A percentile compares a stretch with the other conserved stretches of the same genome.
Evolutionary conservation across 2,329 filamentous ascomycete genomes (phyloP).

Genomic region (Cryphonectria carpinicola): DNA sequence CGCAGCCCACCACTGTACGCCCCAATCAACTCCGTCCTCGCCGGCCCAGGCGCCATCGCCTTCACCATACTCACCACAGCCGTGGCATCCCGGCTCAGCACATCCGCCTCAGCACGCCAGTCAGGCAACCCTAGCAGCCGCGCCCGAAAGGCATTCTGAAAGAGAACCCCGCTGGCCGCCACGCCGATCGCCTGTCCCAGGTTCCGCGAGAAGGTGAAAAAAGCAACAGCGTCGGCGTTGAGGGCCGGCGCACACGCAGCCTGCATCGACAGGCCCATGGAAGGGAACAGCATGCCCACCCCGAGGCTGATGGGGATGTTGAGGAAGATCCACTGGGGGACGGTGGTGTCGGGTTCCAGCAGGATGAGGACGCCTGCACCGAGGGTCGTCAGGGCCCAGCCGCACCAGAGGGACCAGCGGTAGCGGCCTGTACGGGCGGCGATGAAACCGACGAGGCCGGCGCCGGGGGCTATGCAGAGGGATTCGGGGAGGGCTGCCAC

Average conservation of each 20-base stretch:
- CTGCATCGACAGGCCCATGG: conserved; percentile 67
- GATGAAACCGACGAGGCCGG: conserved; percentile 57
- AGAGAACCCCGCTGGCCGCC: conserved; percentile 68
- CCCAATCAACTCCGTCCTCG: conserved; percentile 36
- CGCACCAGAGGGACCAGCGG: conserved; percentile 62
- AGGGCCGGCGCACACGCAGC: conserved; percentile 53
- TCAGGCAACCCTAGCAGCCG: conserved; percentile 53
- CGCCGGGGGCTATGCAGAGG: conserved; percentile 66
- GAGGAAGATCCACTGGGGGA: conserved; percentile 62
- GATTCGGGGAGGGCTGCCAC: conserved; percentile 63
- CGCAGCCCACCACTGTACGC: conserved; percentile 41
- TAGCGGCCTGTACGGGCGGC: conserved; percentile 62
- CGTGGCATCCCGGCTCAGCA: conserved; percentile 61
- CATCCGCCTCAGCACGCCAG: conserved; percentile 46
- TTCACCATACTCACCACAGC: conserved; percentile 63
- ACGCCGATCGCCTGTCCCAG: conserved; percentile 70
- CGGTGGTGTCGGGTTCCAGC: conserved; percentile 52
- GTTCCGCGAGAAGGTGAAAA: conserved; percentile 69
- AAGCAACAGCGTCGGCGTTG: conserved; percentile 61
- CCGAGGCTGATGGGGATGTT: conserved; percentile 64
- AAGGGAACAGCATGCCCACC: conserved; percentile 66
- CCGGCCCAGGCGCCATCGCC: conserved; percentile 45
- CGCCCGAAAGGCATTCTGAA: conserved; percentile 66
- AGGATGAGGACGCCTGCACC: conserved; percentile 60
- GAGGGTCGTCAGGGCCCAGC: conserved; percentile 63